Percentiles rank a stretch among this genome's conserved stretches.
Evolutionary conservation across 1,139 yeast genomes (phyloP).

Genomic region (Tardiomyces blankii): DNA sequence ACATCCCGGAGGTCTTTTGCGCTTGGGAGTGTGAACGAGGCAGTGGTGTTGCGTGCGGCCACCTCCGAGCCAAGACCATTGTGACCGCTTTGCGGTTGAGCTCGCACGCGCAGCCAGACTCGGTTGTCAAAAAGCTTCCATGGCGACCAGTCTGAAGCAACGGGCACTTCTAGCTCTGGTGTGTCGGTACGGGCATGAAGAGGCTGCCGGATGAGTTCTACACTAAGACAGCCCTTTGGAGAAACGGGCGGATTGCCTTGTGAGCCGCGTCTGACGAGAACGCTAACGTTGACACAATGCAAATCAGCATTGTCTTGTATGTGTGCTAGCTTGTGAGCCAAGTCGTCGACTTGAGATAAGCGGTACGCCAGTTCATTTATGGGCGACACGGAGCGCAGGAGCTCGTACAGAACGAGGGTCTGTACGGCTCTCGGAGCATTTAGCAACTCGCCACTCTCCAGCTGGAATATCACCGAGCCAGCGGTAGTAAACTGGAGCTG

Average conservation of each 20-base stretch:
- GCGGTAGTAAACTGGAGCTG: not conserved
- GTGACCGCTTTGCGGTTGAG: too few relatives aligned
- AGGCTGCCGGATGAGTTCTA: not conserved
- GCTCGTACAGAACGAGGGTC: not conserved
- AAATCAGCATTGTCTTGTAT: not conserved
- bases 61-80: too few relatives aligned
- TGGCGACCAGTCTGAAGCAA: slow-evolving; percentile 8
- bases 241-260: not conserved
- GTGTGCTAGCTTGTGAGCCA: not conserved
- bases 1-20: not conserved
- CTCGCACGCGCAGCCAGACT: slow-evolving; percentile 17
- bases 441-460: not conserved
- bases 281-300: not conserved
- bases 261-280: not conserved
- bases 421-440: not conserved
- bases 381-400: not conserved
- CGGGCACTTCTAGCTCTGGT: not conserved
- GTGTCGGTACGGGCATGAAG: not conserved
- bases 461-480: not conserved
- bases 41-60: too few relatives aligned
- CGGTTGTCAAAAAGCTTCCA: slow-evolving; percentile 21
- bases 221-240: not conserved
- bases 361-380: not conserved
- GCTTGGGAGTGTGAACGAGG: too few relatives aligned
- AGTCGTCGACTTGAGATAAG: not conserved